Conservation (phyloP, 2,329 filamentous ascomycete species). For the Didymella lethalis region DNA sequence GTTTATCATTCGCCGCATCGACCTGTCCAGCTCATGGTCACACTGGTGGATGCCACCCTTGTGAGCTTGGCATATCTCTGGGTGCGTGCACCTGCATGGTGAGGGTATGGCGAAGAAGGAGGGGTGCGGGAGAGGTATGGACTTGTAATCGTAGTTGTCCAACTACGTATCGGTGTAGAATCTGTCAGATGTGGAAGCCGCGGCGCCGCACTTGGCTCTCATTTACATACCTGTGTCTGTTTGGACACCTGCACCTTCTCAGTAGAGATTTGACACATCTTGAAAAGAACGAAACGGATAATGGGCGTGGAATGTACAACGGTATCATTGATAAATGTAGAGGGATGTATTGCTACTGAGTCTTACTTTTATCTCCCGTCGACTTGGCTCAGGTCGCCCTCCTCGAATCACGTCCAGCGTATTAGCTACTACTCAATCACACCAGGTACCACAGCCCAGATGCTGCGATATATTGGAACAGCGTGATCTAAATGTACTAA, state of each 20-base stretch:
- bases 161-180: not conserved
- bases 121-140: not conserved
- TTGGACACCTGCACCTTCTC: not conserved
- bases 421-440: slow-evolving; percentile 10
- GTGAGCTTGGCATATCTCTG: not conserved
- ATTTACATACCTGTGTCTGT: not conserved
- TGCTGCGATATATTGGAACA: slow-evolving; percentile 15
- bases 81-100: not conserved
- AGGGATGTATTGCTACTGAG: not conserved
- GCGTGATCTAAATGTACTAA: slow-evolving; percentile 29
- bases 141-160: not conserved
- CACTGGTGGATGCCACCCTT: not conserved
- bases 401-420: slow-evolving; percentile 17
- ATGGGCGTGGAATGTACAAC: not conserved
- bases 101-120: not conserved
- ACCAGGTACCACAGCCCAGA: not conserved
- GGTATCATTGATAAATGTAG: slow-evolving; percentile 3
- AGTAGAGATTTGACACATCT: no score
- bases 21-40: not conserved
- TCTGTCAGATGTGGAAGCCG: not conserved
- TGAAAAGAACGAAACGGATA: not conserved
- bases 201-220: not conserved
- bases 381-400: not conserved
- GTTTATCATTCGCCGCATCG: not conserved
- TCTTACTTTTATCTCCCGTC: not conserved